Percentiles rank a stretch among this genome's conserved stretches.
Conservation (phyloP, 257 asterid species). For the Handroanthus guayacan region DNA sequence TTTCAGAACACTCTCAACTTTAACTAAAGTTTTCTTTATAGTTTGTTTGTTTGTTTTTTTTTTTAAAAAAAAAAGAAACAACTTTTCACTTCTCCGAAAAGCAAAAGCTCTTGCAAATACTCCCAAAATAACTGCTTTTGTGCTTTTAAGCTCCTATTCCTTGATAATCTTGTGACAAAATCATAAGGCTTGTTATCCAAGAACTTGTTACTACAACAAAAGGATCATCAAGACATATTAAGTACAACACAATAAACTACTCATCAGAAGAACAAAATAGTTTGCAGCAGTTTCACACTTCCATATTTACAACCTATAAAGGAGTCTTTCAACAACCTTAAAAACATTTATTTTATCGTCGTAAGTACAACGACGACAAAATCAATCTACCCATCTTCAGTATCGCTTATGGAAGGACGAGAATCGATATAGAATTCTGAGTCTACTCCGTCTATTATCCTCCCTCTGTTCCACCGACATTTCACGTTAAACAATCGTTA, state of each 20-base stretch:
- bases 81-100: too few species aligned
- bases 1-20: too few species aligned
- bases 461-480: conserved; percentile 54
- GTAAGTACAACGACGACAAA: neutral
- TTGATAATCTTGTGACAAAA: too few species aligned
- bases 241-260: neutral
- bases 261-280: conserved; percentile 1
- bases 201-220: too few species aligned
- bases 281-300: conserved; percentile 20
- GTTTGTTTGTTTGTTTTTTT: too few species aligned
- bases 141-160: too few species aligned
- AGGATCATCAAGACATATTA: neutral
- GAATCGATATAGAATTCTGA: conserved; percentile 66
- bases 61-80: too few species aligned
- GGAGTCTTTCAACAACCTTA: conserved; percentile 1
- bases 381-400: conserved; percentile 48
- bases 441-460: conserved; percentile 64
- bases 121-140: too few species aligned
- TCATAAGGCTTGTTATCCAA: too few species aligned
- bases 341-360: conserved; percentile 2
- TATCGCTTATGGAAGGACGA: conserved; percentile 55
- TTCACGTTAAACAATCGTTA: neutral
- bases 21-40: too few species aligned
- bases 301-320: conserved; percentile 26
- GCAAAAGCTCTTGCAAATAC: too few species aligned